Evolutionary conservation across 768 basidiomycete species (phyloP).

Genomic region (Phanerodontia chrysosporium): DNA sequence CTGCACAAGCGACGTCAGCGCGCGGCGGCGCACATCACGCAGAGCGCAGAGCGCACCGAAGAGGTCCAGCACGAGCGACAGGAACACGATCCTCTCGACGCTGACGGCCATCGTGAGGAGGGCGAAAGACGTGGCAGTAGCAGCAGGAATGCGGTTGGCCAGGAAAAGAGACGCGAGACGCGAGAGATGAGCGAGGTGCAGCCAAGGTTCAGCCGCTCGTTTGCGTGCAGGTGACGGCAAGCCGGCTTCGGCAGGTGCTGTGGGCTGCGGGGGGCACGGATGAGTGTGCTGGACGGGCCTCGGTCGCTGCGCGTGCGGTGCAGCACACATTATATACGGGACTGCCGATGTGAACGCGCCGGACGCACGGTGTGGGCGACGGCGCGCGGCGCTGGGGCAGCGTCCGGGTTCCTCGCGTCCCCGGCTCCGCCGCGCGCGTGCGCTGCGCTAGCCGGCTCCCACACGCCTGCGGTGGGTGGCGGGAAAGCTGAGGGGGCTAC

Average conservation of each 20-base stretch:
- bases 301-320: no score
- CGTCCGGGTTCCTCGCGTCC: not conserved
- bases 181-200: not conserved
- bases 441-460: not conserved
- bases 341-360: not conserved
- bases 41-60: constrained; percentile 42
- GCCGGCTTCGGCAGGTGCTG: no score
- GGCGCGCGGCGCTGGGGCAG: not conserved
- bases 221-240: not conserved
- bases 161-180: no score
- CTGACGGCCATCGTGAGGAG: constrained; percentile 25
- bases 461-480: no score
- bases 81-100: constrained; percentile 81
- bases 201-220: not conserved
- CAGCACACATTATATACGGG: not conserved
- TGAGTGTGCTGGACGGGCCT: no score
- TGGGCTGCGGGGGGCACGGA: no score
- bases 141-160: no score
- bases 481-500: not conserved
- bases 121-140: constrained; percentile 3
- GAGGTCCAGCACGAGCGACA: constrained; percentile 88
- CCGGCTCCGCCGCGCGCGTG: not conserved
- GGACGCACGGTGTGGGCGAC: not conserved
- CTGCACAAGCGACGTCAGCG: constrained; percentile 33
- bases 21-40: not conserved